Base-by-base conservation (phyloP, 2,329 filamentous ascomycete genomes). In the Rhynchosporium secalis region DNA sequence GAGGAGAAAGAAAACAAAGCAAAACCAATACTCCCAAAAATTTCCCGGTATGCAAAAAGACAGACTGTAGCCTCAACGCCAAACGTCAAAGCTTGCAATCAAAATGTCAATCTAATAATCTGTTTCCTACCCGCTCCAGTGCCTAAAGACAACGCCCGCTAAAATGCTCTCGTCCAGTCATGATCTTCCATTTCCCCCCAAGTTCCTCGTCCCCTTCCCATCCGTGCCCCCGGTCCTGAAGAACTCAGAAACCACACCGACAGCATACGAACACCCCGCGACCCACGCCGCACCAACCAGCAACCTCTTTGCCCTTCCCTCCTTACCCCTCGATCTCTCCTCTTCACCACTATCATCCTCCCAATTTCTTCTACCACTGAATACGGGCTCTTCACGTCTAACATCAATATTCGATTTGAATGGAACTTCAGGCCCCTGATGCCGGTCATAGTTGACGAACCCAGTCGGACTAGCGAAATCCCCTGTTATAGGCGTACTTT, bases 391-490 rank as follows among this genome's bases (percentile, higher is more conserved):
- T 58, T 83, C 78, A 26, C 78, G 75, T 6, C 76, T 74, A 7
- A 80, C 76, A 58, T 80, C 75, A 56, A 79, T 78, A 62, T 76
- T 77, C 45, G 79, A 78, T 54, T 75, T 75, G 71, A 79, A 77
- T 40, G 76, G 73, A 12, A 77, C 73, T 9, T 76, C 74, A 10
- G 72, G 66, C 43, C 72, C 49, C 72, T 67, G n/a, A 66, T 71
- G 43, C 72, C 76, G 48, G 64, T 86, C 82, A 66, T 86, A 83
- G 66, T 86, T 87, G 48, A 88, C 82, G 69, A 86, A 89, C 0
- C 85, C 86, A 1, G 86, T 88, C 1, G 86, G 86, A 40, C 83
- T 86, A 20, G 85, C 84, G 71, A 86, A 88, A 58, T 82, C 81
- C 4, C 83, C 84, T 4, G 83, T 81, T 6, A 70, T 65, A 1